These are phyloP conservation scores for Peziza echinospora DNA, from an alignment of 495 filamentous ascomycete species.

Conservation along the genomic window DNA sequence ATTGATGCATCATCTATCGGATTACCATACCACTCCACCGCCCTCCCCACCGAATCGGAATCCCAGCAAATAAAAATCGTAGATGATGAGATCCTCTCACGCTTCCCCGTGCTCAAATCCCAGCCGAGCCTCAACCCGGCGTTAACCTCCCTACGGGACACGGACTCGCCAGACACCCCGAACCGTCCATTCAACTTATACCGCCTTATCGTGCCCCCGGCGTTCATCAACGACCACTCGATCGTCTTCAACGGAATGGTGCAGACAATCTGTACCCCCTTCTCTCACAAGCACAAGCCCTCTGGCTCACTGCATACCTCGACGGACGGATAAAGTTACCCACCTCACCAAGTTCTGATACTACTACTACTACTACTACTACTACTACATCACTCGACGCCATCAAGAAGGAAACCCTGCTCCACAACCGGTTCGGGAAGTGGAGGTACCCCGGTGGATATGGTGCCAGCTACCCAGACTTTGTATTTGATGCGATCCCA, in stretches of 20 bases:
- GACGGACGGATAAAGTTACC: constrained; percentile 20
- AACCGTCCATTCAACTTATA: constrained; percentile 31
- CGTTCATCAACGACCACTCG: constrained; percentile 28
- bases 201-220: constrained; percentile 49
- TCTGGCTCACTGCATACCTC: constrained; percentile 53
- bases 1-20: constrained; percentile 17
- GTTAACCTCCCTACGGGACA: constrained; percentile 18
- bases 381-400: neutral
- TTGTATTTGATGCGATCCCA: constrained; percentile 56
- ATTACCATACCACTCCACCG: constrained; percentile 9
- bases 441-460: constrained; percentile 47
- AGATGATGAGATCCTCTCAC: constrained; percentile 42
- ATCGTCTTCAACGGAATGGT: constrained; percentile 47
- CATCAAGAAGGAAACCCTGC: constrained; percentile 33
- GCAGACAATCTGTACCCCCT: constrained; percentile 38
- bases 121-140: constrained; percentile 22
- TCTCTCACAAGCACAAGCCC: constrained; percentile 44
- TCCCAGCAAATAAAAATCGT: constrained; percentile 21
- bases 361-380: too few species aligned
- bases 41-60: too few species aligned
- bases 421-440: constrained; percentile 45
- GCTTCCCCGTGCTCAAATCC: constrained; percentile 39
- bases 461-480: constrained; percentile 41
- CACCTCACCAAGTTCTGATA: too few species aligned
- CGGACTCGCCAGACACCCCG: constrained; percentile 1